phyloP scores from a whole-genome alignment of 495 filamentous ascomycete species.

The Apiosordaria backusii region DNA sequence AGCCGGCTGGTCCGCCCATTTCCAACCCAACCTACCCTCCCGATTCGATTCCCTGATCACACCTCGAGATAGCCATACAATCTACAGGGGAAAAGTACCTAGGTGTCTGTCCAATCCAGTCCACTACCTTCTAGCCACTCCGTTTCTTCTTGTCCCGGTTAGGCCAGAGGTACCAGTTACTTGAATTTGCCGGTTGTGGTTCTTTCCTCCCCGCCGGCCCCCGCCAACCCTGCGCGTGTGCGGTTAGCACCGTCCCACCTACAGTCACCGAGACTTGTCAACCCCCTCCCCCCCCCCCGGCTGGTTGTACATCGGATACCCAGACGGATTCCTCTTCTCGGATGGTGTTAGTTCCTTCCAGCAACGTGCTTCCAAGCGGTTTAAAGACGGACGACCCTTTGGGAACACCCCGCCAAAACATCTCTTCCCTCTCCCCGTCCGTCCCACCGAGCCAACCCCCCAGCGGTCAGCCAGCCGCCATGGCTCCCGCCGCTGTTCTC shows the following conservation, averaged over 20 bases:
- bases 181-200: not conserved
- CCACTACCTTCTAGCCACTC: not conserved
- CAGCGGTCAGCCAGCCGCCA: conserved; percentile 13
- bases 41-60: not conserved
- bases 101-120: not conserved
- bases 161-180: not conserved
- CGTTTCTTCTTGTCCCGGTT: not conserved
- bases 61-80: too few relatives aligned
- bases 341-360: conserved; percentile 4
- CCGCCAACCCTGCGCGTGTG: not conserved
- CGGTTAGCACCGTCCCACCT: not conserved
- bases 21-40: not conserved
- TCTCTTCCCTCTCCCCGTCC: not conserved
- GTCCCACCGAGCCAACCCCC: not conserved
- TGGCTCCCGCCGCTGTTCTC: conserved; percentile 30
- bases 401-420: not conserved
- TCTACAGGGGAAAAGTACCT: too few relatives aligned
- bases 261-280: not conserved
- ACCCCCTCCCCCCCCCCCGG: not conserved
- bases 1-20: conserved; percentile 4
- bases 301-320: not conserved
- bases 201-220: not conserved
- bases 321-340: conserved; percentile 1
- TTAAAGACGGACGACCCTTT: conserved; percentile 1
- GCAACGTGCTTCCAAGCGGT: conserved; percentile 1